Conservation (phyloP, 2,329 filamentous ascomycete genomes). For the Catunica adiposa region DNA sequence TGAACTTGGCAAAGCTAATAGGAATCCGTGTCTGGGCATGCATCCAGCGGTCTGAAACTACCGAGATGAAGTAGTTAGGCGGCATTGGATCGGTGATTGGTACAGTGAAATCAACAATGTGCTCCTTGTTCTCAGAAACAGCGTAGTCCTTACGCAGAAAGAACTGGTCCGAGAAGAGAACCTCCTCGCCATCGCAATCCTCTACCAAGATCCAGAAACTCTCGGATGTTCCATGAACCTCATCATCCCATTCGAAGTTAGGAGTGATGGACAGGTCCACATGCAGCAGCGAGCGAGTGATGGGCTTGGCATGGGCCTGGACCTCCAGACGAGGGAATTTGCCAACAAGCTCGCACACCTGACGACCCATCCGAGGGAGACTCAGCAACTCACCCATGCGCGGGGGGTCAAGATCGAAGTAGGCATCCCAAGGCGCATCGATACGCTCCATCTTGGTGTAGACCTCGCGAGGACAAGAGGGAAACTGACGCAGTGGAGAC, state of each 20-base stretch:
- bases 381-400: slow-evolving; percentile 90
- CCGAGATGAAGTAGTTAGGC: slow-evolving; percentile 93
- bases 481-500: slow-evolving; percentile 86
- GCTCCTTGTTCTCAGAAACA: slow-evolving; percentile 70
- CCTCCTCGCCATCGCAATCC: slow-evolving; percentile 92
- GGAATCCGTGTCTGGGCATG: slow-evolving; percentile 87
- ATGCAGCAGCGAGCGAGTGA: slow-evolving; percentile 83
- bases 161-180: slow-evolving; percentile 89
- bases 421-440: slow-evolving; percentile 81
- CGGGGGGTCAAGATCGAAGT: slow-evolving; percentile 91
- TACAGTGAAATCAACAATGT: slow-evolving; percentile 89
- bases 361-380: slow-evolving; percentile 71
- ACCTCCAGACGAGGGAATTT: slow-evolving; percentile 91
- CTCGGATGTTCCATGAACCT: slow-evolving; percentile 72
- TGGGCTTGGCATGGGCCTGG: slow-evolving; percentile 82
- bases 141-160: slow-evolving; percentile 82
- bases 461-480: slow-evolving; percentile 65
- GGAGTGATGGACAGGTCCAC: slow-evolving; percentile 83
- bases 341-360: slow-evolving; percentile 69
- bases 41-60: slow-evolving; percentile 96
- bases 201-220: slow-evolving; percentile 96
- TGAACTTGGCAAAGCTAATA: slow-evolving; percentile 86
- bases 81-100: slow-evolving; percentile 96
- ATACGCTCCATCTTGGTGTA: slow-evolving; percentile 87
- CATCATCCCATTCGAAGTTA: slow-evolving; percentile 90